Evolutionary conservation across 305 asterid genomes (phyloP), one percentile per base, ranked within the genome.

Genomic region (Fraxinus baroniana): DNA sequence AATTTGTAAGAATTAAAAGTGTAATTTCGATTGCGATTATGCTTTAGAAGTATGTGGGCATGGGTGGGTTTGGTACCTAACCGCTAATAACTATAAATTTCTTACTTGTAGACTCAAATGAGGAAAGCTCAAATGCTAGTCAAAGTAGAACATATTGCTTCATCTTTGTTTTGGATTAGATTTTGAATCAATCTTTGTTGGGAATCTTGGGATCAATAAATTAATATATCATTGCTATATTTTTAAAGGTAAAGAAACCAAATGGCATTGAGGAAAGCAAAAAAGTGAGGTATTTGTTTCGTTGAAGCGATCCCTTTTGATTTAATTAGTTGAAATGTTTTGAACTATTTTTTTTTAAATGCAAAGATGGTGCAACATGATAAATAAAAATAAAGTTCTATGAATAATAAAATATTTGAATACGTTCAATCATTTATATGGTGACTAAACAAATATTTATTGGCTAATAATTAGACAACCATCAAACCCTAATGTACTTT

Each of bases 401-500:
- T 44, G 55, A 44, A 44, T 10, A 12, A 44, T 44, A 44, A 2
- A 44, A 44, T 44, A 3, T 44, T 12, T 44, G 55, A 10, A 44
- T 44, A 12, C 3, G 17, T 44, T 37, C 46, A 37, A 37, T 37
- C 46, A 7, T 37, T 3, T 32, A 3, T 37, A 6, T 6, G 46
- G 46, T 37, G 12, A 37, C 46, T 57, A 57, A 57, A 57, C 20
- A 57, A 57, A 57, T 57, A 57, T 57, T 79, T 49, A 35, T 57
- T 64, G 33, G 41, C 41, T 62, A 85, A 87, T 83, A n/a, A 89
- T 87, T 86, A 80, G 78, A 78, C 35, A 36, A 66, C 36, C 82
- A 82, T 81, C 82, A 82, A 78, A 85, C 91, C 85, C 87, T 83
- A 89, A 84, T 80, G 52, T 9, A 30, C 75, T 26, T 57, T 6